Conservation (phyloP, 768 basidiomycete species). For the Lanmaoa rubissima region DNA sequence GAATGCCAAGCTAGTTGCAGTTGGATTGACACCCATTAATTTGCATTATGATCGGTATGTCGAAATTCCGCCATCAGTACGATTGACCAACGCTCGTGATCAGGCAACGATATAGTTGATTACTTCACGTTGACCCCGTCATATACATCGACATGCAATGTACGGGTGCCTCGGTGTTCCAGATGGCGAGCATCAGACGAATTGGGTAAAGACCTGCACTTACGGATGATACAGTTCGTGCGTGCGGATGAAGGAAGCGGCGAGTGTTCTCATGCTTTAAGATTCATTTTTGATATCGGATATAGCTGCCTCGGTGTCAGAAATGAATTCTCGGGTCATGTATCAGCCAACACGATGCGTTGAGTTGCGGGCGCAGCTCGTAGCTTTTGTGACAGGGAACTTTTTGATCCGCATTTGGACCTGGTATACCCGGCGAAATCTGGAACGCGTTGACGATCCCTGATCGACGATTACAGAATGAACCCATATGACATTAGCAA, state of each 20-base stretch:
- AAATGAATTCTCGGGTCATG: constrained; percentile 56
- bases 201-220: neutral
- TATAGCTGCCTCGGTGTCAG: constrained; percentile 68
- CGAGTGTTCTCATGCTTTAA: constrained; percentile 15
- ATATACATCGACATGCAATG: constrained; percentile 56
- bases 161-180: constrained; percentile 46
- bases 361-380: constrained; percentile 66
- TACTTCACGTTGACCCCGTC: constrained; percentile 37
- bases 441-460: neutral
- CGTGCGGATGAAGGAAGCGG: constrained; percentile 43
- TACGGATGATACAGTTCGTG: constrained; percentile 27
- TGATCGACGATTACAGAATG: constrained; percentile 27
- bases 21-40: constrained; percentile 50
- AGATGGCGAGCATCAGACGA: constrained; percentile 39
- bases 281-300: neutral
- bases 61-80: neutral
- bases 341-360: constrained; percentile 62
- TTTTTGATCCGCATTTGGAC: constrained; percentile 25
- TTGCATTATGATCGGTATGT: constrained; percentile 48
- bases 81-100: neutral
- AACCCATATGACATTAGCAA: constrained; percentile 73
- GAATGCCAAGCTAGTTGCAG: constrained; percentile 39
- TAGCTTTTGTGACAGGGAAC: constrained; percentile 59
- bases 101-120: constrained; percentile 47
- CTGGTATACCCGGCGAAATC: constrained; percentile 30